Evolutionary conservation across 2,329 filamentous ascomycete species (phyloP), one percentile per base, ranked within the genome.

Genomic region (Bipolaris sorokiniana): DNA sequence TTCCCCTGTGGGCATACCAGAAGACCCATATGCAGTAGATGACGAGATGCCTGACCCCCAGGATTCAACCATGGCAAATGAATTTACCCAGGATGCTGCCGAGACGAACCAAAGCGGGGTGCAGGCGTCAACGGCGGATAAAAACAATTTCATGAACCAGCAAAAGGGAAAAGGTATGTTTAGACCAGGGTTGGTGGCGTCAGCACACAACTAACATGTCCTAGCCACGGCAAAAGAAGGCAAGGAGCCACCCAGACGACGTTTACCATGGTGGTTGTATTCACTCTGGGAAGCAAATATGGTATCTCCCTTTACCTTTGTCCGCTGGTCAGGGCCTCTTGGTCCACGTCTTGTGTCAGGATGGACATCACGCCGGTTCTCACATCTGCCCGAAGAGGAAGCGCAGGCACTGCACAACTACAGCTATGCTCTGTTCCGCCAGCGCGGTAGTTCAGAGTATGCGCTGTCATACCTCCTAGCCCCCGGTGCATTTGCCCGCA

Each of bases 201-300:
- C 5, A 15, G n/a, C 9, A 16, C 2, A 20, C 20, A 28, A 28
- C 55, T 50, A 45, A 54, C 46, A 9, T 15, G 13, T 33, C 10
- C 6, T 4, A 20, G 75, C 75, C 15, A 56, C 54, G 71, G 67
- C 78, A 15, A 72, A 67, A 38, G 61, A 62, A 11, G 45, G 63
- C 67, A 79, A 77, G 68, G 61, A 78, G n/a, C 76, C 84, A 0
- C 84, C 86, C 0, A 79, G 83, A 18, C 80, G 83, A 13, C 89
- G 88, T 2, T 77, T 95, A 2, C 92, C 93, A 0, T 88, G 89
- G 76, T 97, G 94, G 93, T 81, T 98, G 18, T 88, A 88, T 54
- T 97, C 93, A 79, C 86, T 99, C 4, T 99, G 95, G 95, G 95
- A 99, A 65, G 90, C 92, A 66, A 99, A 99, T 73, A 65, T 75